Base-by-base conservation (phyloP, 805 yeast genomes). In the Kuraishia molischiana region DNA sequence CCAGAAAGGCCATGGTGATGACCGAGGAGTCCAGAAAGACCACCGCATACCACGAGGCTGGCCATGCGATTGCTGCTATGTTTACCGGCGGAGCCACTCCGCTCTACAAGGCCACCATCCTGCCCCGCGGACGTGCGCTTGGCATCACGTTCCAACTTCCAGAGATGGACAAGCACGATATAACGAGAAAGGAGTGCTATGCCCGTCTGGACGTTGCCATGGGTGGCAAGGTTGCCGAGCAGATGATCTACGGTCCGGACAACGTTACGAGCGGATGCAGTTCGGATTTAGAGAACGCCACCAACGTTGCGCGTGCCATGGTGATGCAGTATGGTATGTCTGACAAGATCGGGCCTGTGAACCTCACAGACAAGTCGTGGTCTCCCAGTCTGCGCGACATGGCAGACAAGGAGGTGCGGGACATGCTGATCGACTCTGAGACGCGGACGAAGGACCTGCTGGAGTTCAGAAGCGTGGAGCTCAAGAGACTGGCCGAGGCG, bases 201-300 rank as follows among this genome's bases (percentile, higher is more conserved):
- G 96, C 97, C 0, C 69, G 95, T 45, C 62, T 92, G 47, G 98
- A 92, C 58, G 98, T 92, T 36, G 87, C 96, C 57, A 92, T 92
- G 98, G 99, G 98, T 43, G 99, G 99, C 45, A 89, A 89, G 58
- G 79, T 87, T 41, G 98, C 98, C 22, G 99, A 92, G 66, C 97
- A 90, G 56, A 67, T 85, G 69, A 71, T 84, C 36, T 85, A 85
- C 54, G 98, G 98, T 2, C 72, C 79, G 34, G 95, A 85, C 39
- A 85, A 89, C 54, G 95, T 92, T 10, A 90, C 97, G 3, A 77
- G 90, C 50, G 98, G 98, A 5, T 92, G 97, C 64, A 82, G 95
- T 1, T 79, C 92, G 8, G 99, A 92, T 59, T 73, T 92, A 51
- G 73, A 81, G 43, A 77, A 72, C 49, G 99, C 99, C 14, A 92